Percentiles rank a stretch among this genome's conserved stretches.
Conservation (phyloP, 345 rosid genomes). For the Leavenworthia alabamica region DNA sequence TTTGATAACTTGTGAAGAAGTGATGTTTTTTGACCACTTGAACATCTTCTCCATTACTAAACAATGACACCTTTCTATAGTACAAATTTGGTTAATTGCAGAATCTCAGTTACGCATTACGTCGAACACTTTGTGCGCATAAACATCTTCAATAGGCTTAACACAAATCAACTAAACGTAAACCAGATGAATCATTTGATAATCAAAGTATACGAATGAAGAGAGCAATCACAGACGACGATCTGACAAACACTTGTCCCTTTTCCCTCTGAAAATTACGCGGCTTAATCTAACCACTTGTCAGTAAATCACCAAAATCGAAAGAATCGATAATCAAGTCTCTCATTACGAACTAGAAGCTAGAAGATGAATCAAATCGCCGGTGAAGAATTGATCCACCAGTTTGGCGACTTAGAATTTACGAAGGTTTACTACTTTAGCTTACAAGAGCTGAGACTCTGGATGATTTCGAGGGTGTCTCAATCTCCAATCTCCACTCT, state of each 20-base stretch:
- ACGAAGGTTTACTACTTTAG: too few relatives aligned
- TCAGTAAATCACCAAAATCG: background rate
- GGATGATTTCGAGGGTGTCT: too few relatives aligned
- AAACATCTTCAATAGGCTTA: background rate
- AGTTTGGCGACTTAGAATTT: too few relatives aligned
- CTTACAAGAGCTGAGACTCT: too few relatives aligned
- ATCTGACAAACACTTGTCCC: background rate
- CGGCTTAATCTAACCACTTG: background rate
- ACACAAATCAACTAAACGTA: background rate
- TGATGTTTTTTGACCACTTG: constrained; percentile 58
- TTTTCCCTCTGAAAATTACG: background rate
- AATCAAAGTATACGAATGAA: background rate
- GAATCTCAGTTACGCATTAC: constrained; percentile 25
- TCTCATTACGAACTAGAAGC: background rate
- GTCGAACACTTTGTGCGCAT: constrained; percentile 34
- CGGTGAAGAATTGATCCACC: too few relatives aligned
- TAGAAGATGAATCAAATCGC: constrained; percentile 5
- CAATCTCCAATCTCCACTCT: too few relatives aligned
- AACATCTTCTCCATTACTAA: constrained; percentile 36
- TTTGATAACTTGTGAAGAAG: constrained; percentile 52
- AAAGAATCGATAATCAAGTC: background rate
- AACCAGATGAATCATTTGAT: background rate
- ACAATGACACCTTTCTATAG: background rate
- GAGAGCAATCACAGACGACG: background rate
- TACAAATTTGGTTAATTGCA: background rate